A percentile compares a stretch with the other conserved stretches of the same genome.
Evolutionary conservation across 2,329 filamentous ascomycete genomes (phyloP).

Genomic region (Paramyrothecium sp.): DNA sequence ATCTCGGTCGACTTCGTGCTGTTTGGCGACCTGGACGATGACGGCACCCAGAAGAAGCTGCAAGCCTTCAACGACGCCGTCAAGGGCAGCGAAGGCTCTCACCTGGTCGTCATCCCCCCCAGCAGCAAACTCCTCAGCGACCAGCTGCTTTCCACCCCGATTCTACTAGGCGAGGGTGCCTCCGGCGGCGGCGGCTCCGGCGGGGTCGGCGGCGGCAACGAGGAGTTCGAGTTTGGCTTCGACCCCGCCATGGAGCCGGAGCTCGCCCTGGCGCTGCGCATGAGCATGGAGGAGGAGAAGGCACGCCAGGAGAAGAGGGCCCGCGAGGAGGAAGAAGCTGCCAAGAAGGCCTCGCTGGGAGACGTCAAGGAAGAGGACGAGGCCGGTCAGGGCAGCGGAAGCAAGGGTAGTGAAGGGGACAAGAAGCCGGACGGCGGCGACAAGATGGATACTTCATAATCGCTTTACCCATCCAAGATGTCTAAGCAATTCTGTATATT

Average conservation of each 20-base stretch:
- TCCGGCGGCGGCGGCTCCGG: conserved; percentile 53
- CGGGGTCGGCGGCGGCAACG: conserved; percentile 59
- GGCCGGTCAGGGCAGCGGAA: conserved; percentile 38
- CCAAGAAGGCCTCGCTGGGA: conserved; percentile 75
- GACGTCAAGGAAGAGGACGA: conserved; percentile 80
- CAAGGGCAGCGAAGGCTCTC: conserved; percentile 86
- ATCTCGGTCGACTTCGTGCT: conserved; percentile 92
- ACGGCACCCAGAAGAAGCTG: conserved; percentile 87
- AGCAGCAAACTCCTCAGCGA: conserved; percentile 92
- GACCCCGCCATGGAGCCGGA: conserved; percentile 92
- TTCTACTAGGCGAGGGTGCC: conserved; percentile 79
- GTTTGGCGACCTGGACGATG: conserved; percentile 90
- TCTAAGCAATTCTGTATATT: conserved; percentile 37
- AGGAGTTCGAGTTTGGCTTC: conserved; percentile 74
- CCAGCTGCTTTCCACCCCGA: conserved; percentile 84
- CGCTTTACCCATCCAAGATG: conserved; percentile 19
- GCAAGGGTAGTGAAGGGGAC: conserved; percentile 40
- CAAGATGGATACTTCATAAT: conserved; percentile 84
- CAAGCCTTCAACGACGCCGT: conserved; percentile 91
- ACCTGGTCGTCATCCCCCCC: conserved; percentile 86
- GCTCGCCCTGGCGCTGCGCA: conserved; percentile 86
- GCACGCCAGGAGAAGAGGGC: conserved; percentile 86
- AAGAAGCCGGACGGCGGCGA: conserved; percentile 55
- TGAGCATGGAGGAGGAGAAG: conserved; percentile 99
- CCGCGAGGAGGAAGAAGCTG: conserved; percentile 69